Percentiles rank a stretch among this genome's conserved stretches.
Evolutionary conservation across 2,329 filamentous ascomycete species (phyloP).

Genomic region (Penicillium frequentans): DNA sequence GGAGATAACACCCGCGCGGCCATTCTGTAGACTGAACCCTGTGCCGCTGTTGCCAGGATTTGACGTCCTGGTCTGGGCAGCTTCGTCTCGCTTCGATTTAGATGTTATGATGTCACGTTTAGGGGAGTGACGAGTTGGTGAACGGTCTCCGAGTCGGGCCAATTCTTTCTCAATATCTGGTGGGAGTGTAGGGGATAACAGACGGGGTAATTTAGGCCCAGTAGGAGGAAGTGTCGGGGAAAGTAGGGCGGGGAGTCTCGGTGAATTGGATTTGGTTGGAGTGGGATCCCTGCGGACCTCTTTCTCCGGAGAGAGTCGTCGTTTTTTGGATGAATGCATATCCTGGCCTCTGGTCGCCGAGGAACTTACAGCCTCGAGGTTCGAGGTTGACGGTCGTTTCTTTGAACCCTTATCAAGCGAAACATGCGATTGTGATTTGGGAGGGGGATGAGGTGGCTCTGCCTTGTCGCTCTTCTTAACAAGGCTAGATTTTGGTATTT

Average conservation of each 20-base stretch:
- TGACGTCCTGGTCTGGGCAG: slow-evolving; percentile 1
- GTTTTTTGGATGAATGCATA: slow-evolving; percentile 39
- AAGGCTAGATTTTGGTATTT: slow-evolving; percentile 17
- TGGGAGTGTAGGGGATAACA: slow-evolving; percentile 60
- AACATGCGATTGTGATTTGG: slow-evolving; percentile 13
- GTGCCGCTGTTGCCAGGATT: slow-evolving; percentile 6
- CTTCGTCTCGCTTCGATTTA: slow-evolving; percentile 12
- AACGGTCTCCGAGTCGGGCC: slow-evolving; percentile 41
- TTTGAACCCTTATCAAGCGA: slow-evolving; percentile 20
- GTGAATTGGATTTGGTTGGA: slow-evolving; percentile 23
- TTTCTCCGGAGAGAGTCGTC: slow-evolving; percentile 38
- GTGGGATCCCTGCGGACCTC: slow-evolving; percentile 26
- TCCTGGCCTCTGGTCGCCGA: slow-evolving; percentile 21
- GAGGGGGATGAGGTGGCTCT: slow-evolving; percentile 7
- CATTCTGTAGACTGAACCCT: slow-evolving; percentile 7
- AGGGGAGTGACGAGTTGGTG: slow-evolving; percentile 21
- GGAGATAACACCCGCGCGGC: slow-evolving; percentile 3
- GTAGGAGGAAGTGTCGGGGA: slow-evolving; percentile 46
- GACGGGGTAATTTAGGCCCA: slow-evolving; percentile 46
- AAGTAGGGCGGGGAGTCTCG: slow-evolving; percentile 36
- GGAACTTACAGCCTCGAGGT: slow-evolving; percentile 15
- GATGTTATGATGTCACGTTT: slow-evolving; percentile 21
- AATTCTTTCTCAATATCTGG: slow-evolving; percentile 56
- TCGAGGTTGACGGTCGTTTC: slow-evolving; percentile 30
- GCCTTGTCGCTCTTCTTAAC: slow-evolving; percentile 17